Base-by-base conservation (phyloP, 2,329 filamentous ascomycete genomes). In the Davidsoniella australis region DNA sequence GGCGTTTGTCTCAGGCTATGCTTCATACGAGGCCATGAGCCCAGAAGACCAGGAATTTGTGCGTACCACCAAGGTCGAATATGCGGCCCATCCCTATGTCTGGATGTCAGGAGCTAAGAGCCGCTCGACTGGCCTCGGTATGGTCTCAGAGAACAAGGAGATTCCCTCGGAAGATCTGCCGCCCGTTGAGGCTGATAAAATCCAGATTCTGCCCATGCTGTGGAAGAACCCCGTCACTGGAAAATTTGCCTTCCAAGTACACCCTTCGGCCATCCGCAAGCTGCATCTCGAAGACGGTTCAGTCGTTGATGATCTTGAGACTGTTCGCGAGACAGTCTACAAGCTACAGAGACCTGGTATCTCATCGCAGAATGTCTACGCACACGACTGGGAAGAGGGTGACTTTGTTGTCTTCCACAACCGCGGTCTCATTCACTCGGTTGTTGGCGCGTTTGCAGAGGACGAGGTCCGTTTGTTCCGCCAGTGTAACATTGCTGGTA, bases 331-430 rank as follows among this genome's bases (percentile, higher is more conserved):
- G 36, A 78, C 74, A n/a, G 73, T 86, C 6, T 65, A 88, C 60
- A 65, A 70, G 18, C 62, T 88, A 48, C 82, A 88, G 64, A 68
- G 83, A 6, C 82, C 82, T 3, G 82, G 74, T 0, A 87, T 88
- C 56, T 73, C 75, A 10, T 82, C 83, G 0, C 60, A 69, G 51
- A 67, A 70, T 54, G 81, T 88, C 9, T 86, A 85, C 60, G 67
- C 80, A 7, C 79, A 86, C 57, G 80, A 87, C 56, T 88, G 83
- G 84, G 68, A 80, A 56, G 76, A 83, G 59, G 82, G 82, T 4
- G 83, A 87, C 58, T 63, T 85, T 51, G 83, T 85, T 0, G 66
- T 88, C 23, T 88, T 88, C 63, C 80, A 88, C 61, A 88, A 88
- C 59, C 75, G 81, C 8, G 83, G 82, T 1, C 69, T 85, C 14